phyloP scores from a whole-genome alignment of 768 basidiomycete genomes.

The Hemileccinum impolitum region DNA sequence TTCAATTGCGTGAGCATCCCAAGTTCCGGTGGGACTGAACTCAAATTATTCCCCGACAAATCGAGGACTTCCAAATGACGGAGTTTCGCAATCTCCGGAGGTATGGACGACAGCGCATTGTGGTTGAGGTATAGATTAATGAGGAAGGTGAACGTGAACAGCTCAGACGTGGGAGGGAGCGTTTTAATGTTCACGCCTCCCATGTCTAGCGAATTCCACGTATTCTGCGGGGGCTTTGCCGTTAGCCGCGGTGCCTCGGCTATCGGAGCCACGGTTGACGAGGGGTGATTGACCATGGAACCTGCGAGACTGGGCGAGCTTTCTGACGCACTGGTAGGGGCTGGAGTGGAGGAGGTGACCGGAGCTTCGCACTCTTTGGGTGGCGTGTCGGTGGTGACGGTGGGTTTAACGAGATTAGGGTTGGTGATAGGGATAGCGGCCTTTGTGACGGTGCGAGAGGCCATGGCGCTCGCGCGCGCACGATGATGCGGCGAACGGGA shows the following conservation, averaged over 20 bases:
- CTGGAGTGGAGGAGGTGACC: slow-evolving; percentile 28
- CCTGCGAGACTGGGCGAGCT: slow-evolving; percentile 34
- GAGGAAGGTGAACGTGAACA: slow-evolving; percentile 89
- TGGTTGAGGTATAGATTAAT: slow-evolving; percentile 96
- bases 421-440: slow-evolving; percentile 90
- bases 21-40: slow-evolving; percentile 76
- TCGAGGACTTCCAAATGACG: slow-evolving; percentile 88
- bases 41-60: slow-evolving; percentile 83
- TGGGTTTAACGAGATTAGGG: slow-evolving; percentile 66
- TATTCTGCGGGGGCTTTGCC: slow-evolving; percentile 65
- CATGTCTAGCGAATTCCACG: slow-evolving; percentile 93
- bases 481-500: slow-evolving; percentile 90
- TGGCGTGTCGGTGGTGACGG: slow-evolving; percentile 23
- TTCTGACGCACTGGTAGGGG: slow-evolving; percentile 31
- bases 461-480: slow-evolving; percentile 93
- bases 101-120: slow-evolving; percentile 76
- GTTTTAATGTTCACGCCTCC: slow-evolving; percentile 94
- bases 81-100: slow-evolving; percentile 79
- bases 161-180: slow-evolving; percentile 69
- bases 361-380: slow-evolving; percentile 30
- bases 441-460: slow-evolving; percentile 81
- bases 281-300: slow-evolving; percentile 56
- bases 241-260: slow-evolving; percentile 64
- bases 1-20: slow-evolving; percentile 88
- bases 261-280: slow-evolving; percentile 73